These are phyloP conservation scores for Musa acuminata DNA, from an alignment of 176 grass and related monocot genomes.

Conservation along the genomic window DNA sequence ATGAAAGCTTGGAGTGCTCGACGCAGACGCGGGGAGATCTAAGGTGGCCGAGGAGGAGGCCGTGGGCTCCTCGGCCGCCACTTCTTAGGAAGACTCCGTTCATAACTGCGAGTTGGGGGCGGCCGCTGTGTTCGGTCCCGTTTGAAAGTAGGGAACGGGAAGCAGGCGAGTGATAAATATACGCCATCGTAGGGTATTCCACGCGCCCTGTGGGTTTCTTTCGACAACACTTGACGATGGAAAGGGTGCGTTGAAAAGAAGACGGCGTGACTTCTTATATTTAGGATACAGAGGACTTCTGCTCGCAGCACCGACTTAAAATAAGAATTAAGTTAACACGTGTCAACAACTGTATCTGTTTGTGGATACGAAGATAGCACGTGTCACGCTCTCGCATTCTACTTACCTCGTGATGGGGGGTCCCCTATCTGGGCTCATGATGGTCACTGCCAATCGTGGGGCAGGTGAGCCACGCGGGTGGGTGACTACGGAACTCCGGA, in stretches of 20 bases:
- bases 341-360: too few relatives aligned
- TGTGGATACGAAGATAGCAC: too few relatives aligned
- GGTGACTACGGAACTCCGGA: too few relatives aligned
- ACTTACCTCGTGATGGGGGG: too few relatives aligned
- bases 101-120: not conserved
- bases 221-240: not conserved
- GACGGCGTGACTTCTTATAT: not conserved
- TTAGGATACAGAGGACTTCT: too few relatives aligned
- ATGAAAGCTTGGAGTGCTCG: not conserved
- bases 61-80: not conserved
- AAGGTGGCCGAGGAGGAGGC: constrained; percentile 4
- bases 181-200: not conserved
- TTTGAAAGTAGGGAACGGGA: not conserved
- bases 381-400: too few relatives aligned
- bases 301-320: too few relatives aligned
- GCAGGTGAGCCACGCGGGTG: too few relatives aligned
- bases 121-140: not conserved
- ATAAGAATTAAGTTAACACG: too few relatives aligned
- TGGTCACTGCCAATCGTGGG: too few relatives aligned
- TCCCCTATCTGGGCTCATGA: too few relatives aligned
- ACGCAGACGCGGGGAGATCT: not conserved
- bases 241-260: not conserved
- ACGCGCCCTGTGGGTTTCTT: not conserved
- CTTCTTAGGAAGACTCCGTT: not conserved
- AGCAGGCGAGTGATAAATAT: not conserved